phyloP scores from a whole-genome alignment of 345 rosid species.

The Brassica rapa region DNA sequence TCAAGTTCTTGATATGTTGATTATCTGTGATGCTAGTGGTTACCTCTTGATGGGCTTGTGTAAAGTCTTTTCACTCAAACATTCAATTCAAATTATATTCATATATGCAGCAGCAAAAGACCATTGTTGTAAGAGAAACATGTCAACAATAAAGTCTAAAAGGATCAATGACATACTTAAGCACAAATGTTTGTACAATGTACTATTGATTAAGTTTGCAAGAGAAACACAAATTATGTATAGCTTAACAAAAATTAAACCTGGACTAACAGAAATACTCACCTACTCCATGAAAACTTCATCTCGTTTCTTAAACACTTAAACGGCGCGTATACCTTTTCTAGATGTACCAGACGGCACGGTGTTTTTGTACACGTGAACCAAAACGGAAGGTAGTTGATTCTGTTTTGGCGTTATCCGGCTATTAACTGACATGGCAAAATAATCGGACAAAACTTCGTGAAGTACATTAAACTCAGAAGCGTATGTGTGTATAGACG shows the following conservation, averaged over 20 bases:
- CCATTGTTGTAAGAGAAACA: not conserved
- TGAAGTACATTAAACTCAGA: not conserved
- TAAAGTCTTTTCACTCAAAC: not conserved
- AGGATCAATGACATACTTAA: not conserved
- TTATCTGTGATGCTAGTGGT: not conserved
- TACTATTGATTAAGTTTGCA: not conserved
- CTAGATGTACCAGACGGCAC: not conserved
- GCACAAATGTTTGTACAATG: not conserved
- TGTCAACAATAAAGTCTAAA: not conserved
- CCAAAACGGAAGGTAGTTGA: not conserved
- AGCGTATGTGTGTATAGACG: constrained; percentile 11
- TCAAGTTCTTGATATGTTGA: not conserved
- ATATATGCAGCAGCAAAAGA: not conserved
- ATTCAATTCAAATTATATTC: not conserved
- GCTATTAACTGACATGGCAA: constrained; percentile 26
- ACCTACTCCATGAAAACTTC: not conserved
- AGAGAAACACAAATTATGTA: not conserved
- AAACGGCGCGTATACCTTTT: not conserved
- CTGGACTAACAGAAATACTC: not conserved
- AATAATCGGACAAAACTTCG: constrained; percentile 4
- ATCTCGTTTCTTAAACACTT: not conserved
- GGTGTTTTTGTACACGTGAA: constrained; percentile 13
- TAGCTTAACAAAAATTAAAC: not conserved
- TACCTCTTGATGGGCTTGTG: not conserved
- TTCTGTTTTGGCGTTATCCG: not conserved